Percentiles rank a stretch among this genome's conserved stretches.
These are phyloP conservation scores for Helicostylum pulchrum DNA, from an alignment of 192 early-diverging fungal species.

Conservation along the genomic window DNA sequence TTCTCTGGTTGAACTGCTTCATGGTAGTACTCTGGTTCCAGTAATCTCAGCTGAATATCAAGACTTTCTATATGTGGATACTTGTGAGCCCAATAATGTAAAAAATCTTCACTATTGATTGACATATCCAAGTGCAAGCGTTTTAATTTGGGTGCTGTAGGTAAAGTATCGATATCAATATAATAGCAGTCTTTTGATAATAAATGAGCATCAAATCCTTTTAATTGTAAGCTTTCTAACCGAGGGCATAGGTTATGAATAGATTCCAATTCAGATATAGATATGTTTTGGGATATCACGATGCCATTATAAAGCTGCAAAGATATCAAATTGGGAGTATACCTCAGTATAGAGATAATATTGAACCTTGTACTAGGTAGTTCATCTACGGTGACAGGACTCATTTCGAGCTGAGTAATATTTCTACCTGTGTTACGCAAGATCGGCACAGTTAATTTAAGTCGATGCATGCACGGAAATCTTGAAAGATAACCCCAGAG, in stretches of 20 bases:
- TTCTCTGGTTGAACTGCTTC: conserved; percentile 6
- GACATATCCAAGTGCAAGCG: not conserved
- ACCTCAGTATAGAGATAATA: not conserved
- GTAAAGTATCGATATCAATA: not conserved
- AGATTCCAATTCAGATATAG: conserved; percentile 2
- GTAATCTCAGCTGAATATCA: not conserved
- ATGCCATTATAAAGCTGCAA: not conserved
- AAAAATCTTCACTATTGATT: conserved; percentile 1
- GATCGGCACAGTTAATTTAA: conserved; percentile 4
- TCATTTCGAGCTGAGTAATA: conserved; percentile 3
- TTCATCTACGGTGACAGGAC: not conserved
- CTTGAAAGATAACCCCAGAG: not conserved
- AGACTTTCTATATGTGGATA: not conserved
- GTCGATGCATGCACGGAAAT: not conserved
- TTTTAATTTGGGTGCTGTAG: not conserved
- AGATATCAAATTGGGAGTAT: conserved; percentile 2
- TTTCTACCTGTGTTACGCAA: not conserved
- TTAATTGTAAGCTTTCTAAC: not conserved
- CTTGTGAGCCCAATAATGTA: conserved; percentile 5
- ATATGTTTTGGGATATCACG: not conserved
- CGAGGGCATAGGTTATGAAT: conserved; percentile 10
- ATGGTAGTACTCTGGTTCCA: not conserved
- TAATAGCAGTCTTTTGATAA: not conserved
- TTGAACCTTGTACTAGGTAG: not conserved
- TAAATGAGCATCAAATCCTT: not conserved